Conservation (phyloP, 352 stramenopile genomes). For the Phytophthora kernoviae region DNA sequence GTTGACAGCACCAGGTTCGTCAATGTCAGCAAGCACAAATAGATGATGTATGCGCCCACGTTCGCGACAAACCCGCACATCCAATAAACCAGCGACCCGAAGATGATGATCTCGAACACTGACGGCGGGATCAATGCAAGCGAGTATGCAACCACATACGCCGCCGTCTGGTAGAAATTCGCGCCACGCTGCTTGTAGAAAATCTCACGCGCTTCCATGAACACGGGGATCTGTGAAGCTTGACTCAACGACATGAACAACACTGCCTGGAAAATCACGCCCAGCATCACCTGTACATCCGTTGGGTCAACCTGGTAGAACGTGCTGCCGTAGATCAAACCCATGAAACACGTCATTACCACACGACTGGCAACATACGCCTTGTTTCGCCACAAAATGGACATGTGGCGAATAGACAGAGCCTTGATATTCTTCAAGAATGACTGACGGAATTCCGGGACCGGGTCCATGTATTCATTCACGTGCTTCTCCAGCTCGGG, state of each 20-base stretch:
- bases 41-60: constrained; percentile 2
- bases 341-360: constrained; percentile 29
- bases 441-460: constrained; percentile 21
- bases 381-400: constrained; percentile 39
- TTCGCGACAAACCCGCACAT: constrained; percentile 2
- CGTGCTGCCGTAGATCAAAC: constrained; percentile 2
- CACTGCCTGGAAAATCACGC: constrained; percentile 4
- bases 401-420: constrained; percentile 39
- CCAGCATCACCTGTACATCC: constrained; percentile 1
- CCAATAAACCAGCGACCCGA: constrained; percentile 2
- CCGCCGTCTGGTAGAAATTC: constrained; percentile 1
- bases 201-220: constrained; percentile 3
- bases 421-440: constrained; percentile 13
- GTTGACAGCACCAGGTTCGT: constrained; percentile 1
- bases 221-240: constrained; percentile 2
- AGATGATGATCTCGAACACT: constrained; percentile 1
- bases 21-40: neutral
- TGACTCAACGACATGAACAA: constrained; percentile 2
- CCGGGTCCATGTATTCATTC: constrained; percentile 12
- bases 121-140: neutral
- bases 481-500: constrained; percentile 17
- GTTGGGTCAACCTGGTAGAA: constrained; percentile 3
- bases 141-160: constrained; percentile 1
- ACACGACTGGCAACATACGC: constrained; percentile 16
- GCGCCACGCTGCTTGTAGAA: constrained; percentile 4